These are phyloP conservation scores for Calophaca sinica DNA, from an alignment of 306 rosid genomes.

Conservation along the genomic window DNA sequence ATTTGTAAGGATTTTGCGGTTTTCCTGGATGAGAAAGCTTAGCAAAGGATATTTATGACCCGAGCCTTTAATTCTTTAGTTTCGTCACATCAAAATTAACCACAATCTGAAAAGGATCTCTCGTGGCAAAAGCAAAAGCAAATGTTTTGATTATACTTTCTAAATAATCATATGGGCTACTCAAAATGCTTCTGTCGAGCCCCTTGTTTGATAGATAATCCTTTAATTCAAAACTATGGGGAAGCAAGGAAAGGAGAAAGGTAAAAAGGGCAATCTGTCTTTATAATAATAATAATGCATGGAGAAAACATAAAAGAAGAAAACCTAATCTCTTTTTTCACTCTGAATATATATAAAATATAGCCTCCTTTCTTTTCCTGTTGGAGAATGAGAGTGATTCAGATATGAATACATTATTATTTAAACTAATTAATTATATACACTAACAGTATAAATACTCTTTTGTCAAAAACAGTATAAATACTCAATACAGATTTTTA, in stretches of 20 bases:
- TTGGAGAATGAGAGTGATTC: no score
- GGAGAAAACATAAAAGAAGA: constrained; percentile 27
- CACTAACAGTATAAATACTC: no score
- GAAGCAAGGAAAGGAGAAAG: constrained; percentile 33
- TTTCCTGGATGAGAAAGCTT: constrained; percentile 17
- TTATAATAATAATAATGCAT: constrained; percentile 38
- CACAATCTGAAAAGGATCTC: constrained; percentile 31
- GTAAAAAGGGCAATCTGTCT: constrained; percentile 41
- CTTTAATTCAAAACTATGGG: constrained; percentile 55
- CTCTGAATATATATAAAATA: no score
- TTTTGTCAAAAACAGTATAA: no score
- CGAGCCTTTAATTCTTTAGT: constrained; percentile 23
- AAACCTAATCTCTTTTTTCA: not conserved
- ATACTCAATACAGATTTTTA: no score
- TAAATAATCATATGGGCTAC: constrained; percentile 35
- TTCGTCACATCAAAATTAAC: constrained; percentile 33
- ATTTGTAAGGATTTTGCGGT: no score
- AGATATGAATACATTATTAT: no score
- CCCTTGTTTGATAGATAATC: not conserved
- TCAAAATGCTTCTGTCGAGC: constrained; percentile 8
- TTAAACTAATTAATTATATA: no score
- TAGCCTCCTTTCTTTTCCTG: no score
- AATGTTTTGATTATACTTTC: constrained; percentile 41
- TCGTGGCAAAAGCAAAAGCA: constrained; percentile 46
- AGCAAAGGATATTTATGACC: not conserved